Evolutionary conservation across 495 filamentous ascomycete species (phyloP).

Genomic region (Aspergillus biplanus): DNA sequence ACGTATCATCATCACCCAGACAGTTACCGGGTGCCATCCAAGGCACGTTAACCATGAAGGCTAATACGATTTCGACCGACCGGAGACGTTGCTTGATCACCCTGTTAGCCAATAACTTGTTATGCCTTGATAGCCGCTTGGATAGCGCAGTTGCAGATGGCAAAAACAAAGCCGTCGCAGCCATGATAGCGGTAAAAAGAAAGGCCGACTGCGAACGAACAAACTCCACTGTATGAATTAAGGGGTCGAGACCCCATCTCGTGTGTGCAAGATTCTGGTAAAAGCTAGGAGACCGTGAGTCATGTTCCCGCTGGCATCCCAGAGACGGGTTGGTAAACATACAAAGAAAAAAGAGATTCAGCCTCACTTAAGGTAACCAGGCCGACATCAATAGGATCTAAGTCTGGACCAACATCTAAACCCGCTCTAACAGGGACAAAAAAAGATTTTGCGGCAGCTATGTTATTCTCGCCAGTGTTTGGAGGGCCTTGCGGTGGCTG

Average conservation of each 20-base stretch:
- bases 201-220: constrained; percentile 69
- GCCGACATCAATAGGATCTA: constrained; percentile 70
- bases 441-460: constrained; percentile 48
- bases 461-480: constrained; percentile 5
- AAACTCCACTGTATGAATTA: constrained; percentile 64
- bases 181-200: constrained; percentile 70
- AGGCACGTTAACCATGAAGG: constrained; percentile 77
- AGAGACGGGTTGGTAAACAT: constrained; percentile 28
- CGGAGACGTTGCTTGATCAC: constrained; percentile 61
- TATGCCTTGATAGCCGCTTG: constrained; percentile 64
- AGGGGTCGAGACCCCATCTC: constrained; percentile 71
- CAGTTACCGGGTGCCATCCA: constrained; percentile 74
- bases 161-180: constrained; percentile 66
- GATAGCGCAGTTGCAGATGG: constrained; percentile 64
- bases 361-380: constrained; percentile 65
- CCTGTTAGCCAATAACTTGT: constrained; percentile 63
- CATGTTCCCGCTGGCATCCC: not conserved
- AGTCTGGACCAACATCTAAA: constrained; percentile 60
- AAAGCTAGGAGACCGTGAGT: constrained; percentile 50
- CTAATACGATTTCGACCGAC: constrained; percentile 73
- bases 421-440: constrained; percentile 64
- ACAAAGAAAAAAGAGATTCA: constrained; percentile 66
- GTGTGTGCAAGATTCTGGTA: constrained; percentile 73
- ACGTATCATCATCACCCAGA: constrained; percentile 72
- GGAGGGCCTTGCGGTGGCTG: constrained; percentile 19